A percentile compares a stretch with the other conserved stretches of the same genome.
Conservation (phyloP, 1,139 yeast genomes). For the Wickerhamiella pararugosa region DNA sequence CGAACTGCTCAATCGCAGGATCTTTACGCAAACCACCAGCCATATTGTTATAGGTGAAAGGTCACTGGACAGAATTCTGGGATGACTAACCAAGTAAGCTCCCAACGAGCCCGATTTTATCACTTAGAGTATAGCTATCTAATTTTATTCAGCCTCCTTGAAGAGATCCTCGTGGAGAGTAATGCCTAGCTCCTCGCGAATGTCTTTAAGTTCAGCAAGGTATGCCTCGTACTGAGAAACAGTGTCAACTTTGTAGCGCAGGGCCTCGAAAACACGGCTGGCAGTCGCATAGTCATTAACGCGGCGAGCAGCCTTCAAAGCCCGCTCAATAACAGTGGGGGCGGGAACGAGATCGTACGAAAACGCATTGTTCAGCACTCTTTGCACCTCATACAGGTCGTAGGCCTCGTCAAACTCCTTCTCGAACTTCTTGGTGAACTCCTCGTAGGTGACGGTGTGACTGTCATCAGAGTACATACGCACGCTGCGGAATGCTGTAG, state of each 20-base stretch:
- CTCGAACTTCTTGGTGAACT: constrained; percentile 39
- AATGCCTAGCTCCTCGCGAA: constrained; percentile 78
- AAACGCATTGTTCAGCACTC: constrained; percentile 90
- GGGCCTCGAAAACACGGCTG: constrained; percentile 89
- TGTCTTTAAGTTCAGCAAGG: constrained; percentile 83
- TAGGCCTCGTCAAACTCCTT: constrained; percentile 96
- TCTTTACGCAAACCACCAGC: constrained; percentile 23
- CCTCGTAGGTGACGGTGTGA: constrained; percentile 16
- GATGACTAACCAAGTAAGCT: background rate
- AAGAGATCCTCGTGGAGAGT: constrained; percentile 88
- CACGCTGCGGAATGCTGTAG: constrained; percentile 6
- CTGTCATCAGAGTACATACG: constrained; percentile 13
- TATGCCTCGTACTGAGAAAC: constrained; percentile 88
- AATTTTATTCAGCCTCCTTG: constrained; percentile 22
- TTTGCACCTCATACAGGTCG: constrained; percentile 92
- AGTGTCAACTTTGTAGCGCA: constrained; percentile 90
- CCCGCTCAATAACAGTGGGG: constrained; percentile 89
- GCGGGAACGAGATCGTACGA: constrained; percentile 98
- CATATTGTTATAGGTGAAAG: constrained; percentile 9
- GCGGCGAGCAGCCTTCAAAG: constrained; percentile 96
- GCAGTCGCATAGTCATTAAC: constrained; percentile 98
- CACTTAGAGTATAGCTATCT: background rate
- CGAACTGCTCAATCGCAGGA: constrained; percentile 24
- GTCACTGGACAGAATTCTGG: constrained; percentile 2
- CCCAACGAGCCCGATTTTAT: background rate